phyloP scores from a whole-genome alignment of 1,139 yeast genomes.

The Candida glucosophila region DNA sequence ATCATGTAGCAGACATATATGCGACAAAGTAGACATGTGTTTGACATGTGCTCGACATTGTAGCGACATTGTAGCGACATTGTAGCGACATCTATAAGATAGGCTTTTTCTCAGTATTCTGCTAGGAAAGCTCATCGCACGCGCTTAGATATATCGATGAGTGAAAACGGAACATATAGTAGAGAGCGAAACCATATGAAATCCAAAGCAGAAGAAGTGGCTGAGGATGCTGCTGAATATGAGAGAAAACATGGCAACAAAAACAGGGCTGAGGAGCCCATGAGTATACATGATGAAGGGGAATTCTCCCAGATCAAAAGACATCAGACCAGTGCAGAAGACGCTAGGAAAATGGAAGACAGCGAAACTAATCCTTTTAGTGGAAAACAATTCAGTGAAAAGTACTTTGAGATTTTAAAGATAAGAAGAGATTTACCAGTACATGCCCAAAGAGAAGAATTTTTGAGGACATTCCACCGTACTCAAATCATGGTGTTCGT shows the following conservation, averaged over 20 bases:
- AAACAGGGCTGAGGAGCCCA: slow-evolving; percentile 8
- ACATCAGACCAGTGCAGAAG: slow-evolving; percentile 65
- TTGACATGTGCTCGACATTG: too few relatives aligned
- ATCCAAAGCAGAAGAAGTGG: slow-evolving; percentile 14
- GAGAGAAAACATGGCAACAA: slow-evolving; percentile 27
- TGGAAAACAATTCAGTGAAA: slow-evolving; percentile 48
- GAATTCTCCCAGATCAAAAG: slow-evolving; percentile 48
- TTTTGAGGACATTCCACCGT: slow-evolving; percentile 69
- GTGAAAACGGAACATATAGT: slow-evolving; percentile 11
- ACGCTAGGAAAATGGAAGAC: slow-evolving; percentile 59
- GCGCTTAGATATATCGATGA: slow-evolving; percentile 3
- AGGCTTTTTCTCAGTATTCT: too few relatives aligned
- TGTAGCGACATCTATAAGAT: too few relatives aligned
- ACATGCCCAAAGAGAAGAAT: slow-evolving; percentile 87
- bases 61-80: too few relatives aligned
- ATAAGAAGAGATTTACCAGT: slow-evolving; percentile 86
- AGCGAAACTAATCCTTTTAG: slow-evolving; percentile 73
- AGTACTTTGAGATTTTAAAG: slow-evolving; percentile 70
- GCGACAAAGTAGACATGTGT: not conserved
- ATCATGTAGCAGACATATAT: not conserved
- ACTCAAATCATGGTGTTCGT: slow-evolving; percentile 96
- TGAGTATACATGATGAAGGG: slow-evolving; percentile 37
- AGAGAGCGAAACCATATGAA: slow-evolving; percentile 12
- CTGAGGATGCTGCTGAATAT: slow-evolving; percentile 38
- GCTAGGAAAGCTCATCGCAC: slow-evolving; percentile 1